A percentile compares a stretch with the other conserved stretches of the same genome.
These are phyloP conservation scores for Guyanaporus albipodus DNA, from an alignment of 768 basidiomycete species.

Conservation along the genomic window DNA sequence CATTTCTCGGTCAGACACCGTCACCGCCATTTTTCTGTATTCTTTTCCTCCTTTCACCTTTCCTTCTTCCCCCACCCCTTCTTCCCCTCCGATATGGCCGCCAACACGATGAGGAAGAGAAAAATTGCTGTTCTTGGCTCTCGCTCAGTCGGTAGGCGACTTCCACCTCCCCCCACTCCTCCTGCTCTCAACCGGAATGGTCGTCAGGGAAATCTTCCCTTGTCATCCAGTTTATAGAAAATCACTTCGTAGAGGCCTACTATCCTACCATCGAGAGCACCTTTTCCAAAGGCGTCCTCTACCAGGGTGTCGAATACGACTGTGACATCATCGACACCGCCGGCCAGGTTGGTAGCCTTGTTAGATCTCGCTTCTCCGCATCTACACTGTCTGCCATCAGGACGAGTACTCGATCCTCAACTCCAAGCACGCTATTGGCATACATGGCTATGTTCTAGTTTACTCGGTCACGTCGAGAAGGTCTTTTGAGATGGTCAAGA, in stretches of 20 bases:
- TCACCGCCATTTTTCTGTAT: constrained; percentile 14
- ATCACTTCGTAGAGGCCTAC: constrained; percentile 87
- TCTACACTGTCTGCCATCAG: constrained; percentile 27
- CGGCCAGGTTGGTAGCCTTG: constrained; percentile 67
- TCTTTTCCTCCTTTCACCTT: constrained; percentile 13
- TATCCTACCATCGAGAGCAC: constrained; percentile 95
- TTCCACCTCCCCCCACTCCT: background rate
- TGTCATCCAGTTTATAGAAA: constrained; percentile 89
- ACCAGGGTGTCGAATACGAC: constrained; percentile 88
- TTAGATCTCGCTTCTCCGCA: background rate
- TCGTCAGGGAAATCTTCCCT: constrained; percentile 90
- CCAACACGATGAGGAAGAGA: constrained; percentile 61
- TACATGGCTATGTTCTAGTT: constrained; percentile 95
- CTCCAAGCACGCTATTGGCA: constrained; percentile 91
- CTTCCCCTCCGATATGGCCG: constrained; percentile 25
- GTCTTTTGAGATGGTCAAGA: constrained; percentile 93
- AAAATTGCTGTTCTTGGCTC: constrained; percentile 88
- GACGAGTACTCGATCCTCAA: constrained; percentile 96
- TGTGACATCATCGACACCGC: constrained; percentile 99
- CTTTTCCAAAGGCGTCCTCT: constrained; percentile 78
- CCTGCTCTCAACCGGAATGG: constrained; percentile 17
- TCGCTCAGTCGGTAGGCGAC: constrained; percentile 76
- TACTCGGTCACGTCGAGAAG: constrained; percentile 88
- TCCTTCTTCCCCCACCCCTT: constrained; percentile 1
- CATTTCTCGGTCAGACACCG: constrained; percentile 18